A percentile compares a stretch with the other conserved stretches of the same genome.
Evolutionary conservation across 2,329 filamentous ascomycete species (phyloP).

Genomic region (Fusarium staphyleae): DNA sequence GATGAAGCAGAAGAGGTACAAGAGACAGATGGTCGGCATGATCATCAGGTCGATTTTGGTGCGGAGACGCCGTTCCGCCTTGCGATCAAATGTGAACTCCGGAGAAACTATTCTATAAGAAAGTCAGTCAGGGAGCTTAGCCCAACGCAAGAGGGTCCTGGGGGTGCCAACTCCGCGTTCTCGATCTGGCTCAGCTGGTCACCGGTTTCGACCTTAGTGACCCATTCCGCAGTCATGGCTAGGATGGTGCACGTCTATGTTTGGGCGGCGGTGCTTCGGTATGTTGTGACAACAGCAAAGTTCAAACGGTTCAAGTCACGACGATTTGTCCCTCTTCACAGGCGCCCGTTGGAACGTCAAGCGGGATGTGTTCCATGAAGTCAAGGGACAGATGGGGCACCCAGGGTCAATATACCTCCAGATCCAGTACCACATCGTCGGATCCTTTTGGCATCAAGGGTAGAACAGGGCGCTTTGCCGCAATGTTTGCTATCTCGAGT

Average conservation of each 20-base stretch:
- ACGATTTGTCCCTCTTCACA: no score
- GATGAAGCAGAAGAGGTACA: conserved; percentile 67
- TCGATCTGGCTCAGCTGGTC: conserved; percentile 3
- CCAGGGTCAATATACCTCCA: background rate
- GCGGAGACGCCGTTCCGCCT: conserved; percentile 3
- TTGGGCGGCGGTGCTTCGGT: background rate
- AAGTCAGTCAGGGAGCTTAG: background rate
- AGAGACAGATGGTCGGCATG: conserved; percentile 16
- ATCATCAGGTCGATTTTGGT: conserved; percentile 7
- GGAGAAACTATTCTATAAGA: background rate
- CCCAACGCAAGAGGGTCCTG: background rate
- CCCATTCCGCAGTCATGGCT: background rate
- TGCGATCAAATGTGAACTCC: background rate
- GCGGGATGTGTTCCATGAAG: no score
- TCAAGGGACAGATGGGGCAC: background rate
- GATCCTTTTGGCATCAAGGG: background rate
- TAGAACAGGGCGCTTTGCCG: background rate
- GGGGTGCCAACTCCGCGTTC: background rate
- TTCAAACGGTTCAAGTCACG: no score
- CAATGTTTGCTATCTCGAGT: background rate
- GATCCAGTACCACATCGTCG: background rate
- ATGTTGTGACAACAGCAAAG: background rate
- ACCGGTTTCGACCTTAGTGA: background rate
- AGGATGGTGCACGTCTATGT: background rate
- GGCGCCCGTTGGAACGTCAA: no score